phyloP scores from a whole-genome alignment of 768 basidiomycete species.

The Suillus brevipes region DNA sequence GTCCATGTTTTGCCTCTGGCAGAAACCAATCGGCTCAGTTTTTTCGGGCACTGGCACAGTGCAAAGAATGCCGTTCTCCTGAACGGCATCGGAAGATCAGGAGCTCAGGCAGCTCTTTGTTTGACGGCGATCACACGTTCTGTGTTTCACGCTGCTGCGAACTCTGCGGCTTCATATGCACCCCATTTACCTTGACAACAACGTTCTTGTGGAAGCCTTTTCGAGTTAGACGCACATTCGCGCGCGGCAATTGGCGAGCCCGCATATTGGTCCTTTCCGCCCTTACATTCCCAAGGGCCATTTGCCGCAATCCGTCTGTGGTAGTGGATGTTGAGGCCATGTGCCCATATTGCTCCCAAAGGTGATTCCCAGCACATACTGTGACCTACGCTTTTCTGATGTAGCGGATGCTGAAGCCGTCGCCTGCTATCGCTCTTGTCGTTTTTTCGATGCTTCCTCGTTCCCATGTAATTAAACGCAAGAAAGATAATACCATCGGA shows the following conservation, averaged over 20 bases:
- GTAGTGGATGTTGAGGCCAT: not conserved
- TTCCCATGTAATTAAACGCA: not conserved
- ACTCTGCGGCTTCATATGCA: not conserved
- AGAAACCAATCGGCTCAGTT: not conserved
- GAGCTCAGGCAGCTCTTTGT: not conserved
- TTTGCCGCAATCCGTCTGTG: not conserved
- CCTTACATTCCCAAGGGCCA: not conserved
- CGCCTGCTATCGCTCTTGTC: not conserved
- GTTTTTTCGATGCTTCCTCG: not conserved
- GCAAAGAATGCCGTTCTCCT: not conserved
- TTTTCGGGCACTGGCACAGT: not conserved
- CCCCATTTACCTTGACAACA: not conserved
- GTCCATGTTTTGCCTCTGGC: not conserved
- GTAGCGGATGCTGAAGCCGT: not conserved
- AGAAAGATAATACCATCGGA: not conserved
- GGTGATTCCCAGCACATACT: not conserved
- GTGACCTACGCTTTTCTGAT: not conserved
- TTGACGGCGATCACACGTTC: not conserved
- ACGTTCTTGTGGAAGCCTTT: not conserved
- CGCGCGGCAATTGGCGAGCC: no score
- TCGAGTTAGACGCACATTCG: not conserved
- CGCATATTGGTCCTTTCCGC: no score
- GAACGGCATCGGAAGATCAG: not conserved
- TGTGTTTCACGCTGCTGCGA: not conserved
- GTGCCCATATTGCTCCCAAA: not conserved